Evolutionary conservation across 192 early-diverging fungal genomes (phyloP).

Genomic region (Coemansia sp.): DNA sequence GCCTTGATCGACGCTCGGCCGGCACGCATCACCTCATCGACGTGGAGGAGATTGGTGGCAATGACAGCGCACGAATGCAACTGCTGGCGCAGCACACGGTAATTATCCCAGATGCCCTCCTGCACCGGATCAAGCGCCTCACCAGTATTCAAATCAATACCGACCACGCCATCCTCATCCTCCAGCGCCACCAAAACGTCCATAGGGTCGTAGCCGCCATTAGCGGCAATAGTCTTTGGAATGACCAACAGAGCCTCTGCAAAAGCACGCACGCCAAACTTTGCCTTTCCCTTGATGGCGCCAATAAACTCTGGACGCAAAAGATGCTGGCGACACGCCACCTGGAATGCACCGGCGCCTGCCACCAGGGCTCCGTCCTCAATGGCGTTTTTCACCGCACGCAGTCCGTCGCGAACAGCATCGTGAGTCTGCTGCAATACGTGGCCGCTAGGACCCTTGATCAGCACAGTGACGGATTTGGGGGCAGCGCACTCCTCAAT

Average conservation of each 20-base stretch:
- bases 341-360: slow-evolving; percentile 95
- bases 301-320: slow-evolving; percentile 76
- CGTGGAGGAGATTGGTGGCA: slow-evolving; percentile 93
- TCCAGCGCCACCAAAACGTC: slow-evolving; percentile 91
- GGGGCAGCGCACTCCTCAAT: slow-evolving; percentile 93
- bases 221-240: slow-evolving; percentile 93
- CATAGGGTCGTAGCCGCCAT: slow-evolving; percentile 95
- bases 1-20: slow-evolving; percentile 55
- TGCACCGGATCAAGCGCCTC: slow-evolving; percentile 86
- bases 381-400: slow-evolving; percentile 97
- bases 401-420: slow-evolving; percentile 95
- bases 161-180: slow-evolving; percentile 92
- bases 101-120: slow-evolving; percentile 98
- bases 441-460: slow-evolving; percentile 94
- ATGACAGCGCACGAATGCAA: slow-evolving; percentile 97
- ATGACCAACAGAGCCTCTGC: slow-evolving; percentile 95
- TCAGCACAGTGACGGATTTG: slow-evolving; percentile 85
- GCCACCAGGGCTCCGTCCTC: slow-evolving; percentile 89
- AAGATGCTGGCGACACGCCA: slow-evolving; percentile 81
- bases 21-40: slow-evolving; percentile 97
- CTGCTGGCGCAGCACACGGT: slow-evolving; percentile 94
- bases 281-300: slow-evolving; percentile 85
- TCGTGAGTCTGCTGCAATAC: slow-evolving; percentile 94
- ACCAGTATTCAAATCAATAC: slow-evolving; percentile 90
- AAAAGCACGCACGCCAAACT: slow-evolving; percentile 96